These are phyloP conservation scores for Stemphylium vesicarium DNA, from an alignment of 2,329 filamentous ascomycete species.

Conservation along the genomic window DNA sequence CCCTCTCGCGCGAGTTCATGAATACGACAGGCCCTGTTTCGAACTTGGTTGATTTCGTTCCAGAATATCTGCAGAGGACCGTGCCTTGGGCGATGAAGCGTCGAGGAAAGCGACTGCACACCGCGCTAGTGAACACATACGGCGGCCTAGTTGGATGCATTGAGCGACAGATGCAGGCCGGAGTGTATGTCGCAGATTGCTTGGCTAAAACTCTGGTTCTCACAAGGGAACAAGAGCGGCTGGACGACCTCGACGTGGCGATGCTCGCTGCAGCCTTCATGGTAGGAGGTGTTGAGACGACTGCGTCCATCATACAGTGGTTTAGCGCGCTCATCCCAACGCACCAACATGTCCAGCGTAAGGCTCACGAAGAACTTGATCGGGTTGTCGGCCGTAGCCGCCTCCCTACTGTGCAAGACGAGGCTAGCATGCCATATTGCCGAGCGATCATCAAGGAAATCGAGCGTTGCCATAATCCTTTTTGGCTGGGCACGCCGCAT, in stretches of 20 bases:
- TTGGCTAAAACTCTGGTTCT: conserved; percentile 23
- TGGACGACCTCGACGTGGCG: conserved; percentile 8
- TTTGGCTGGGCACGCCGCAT: conserved; percentile 3
- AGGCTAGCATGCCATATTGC: conserved; percentile 36
- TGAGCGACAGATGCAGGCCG: conserved; percentile 4
- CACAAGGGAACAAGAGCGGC: conserved; percentile 8
- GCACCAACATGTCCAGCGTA: neutral
- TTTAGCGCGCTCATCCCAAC: conserved; percentile 8
- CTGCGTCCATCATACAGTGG: conserved; percentile 16
- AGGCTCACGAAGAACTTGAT: conserved; percentile 16
- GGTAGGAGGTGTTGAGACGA: conserved; percentile 25
- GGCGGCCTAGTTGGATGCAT: neutral
- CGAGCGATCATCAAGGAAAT: conserved; percentile 45
- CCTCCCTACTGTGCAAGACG: neutral
- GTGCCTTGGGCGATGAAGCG: conserved; percentile 1
- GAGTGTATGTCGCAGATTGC: conserved; percentile 15
- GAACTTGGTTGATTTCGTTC: conserved; percentile 1
- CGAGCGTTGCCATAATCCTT: conserved; percentile 41
- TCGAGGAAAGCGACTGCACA: neutral
- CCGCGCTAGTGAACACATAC: neutral
- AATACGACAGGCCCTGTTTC: neutral
- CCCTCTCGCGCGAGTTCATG: conserved; percentile 1
- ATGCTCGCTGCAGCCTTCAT: conserved; percentile 21
- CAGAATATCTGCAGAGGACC: neutral
- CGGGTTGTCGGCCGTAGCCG: conserved; percentile 16